Conservation (phyloP, 495 filamentous ascomycete genomes). For the Podospora didyma region DNA sequence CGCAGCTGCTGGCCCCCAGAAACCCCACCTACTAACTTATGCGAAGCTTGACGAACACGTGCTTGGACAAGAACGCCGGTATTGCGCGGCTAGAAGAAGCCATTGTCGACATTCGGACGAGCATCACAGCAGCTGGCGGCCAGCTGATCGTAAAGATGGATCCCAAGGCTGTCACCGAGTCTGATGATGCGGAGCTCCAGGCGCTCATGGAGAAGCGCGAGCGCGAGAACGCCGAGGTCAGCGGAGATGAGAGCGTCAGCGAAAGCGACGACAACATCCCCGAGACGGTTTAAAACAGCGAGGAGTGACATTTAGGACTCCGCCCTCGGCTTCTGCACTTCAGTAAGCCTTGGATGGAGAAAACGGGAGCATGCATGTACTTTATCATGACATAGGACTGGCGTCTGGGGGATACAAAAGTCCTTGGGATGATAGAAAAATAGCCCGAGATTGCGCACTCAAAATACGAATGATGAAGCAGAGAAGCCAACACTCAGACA, state of each 20-base stretch:
- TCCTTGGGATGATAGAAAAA: constrained; percentile 15
- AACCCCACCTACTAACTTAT: neutral
- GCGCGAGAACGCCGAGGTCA: constrained; percentile 94
- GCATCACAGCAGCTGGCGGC: constrained; percentile 71
- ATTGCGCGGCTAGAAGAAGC: constrained; percentile 81
- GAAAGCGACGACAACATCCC: constrained; percentile 79
- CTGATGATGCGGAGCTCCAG: constrained; percentile 92
- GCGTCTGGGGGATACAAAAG: constrained; percentile 17
- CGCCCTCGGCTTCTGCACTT: neutral
- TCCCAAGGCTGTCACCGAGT: constrained; percentile 97
- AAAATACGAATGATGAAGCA: constrained; percentile 13
- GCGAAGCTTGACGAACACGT: constrained; percentile 71
- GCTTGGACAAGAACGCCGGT: constrained; percentile 84
- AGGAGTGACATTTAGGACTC: neutral
- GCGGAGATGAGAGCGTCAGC: constrained; percentile 89
- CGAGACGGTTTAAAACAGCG: constrained; percentile 36
- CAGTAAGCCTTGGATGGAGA: neutral
- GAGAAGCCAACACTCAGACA: neutral
- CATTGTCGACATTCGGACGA: constrained; percentile 75
- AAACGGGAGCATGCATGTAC: neutral
- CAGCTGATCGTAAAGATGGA: constrained; percentile 90
- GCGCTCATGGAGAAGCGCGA: constrained; percentile 99
- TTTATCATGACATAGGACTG: constrained; percentile 8
- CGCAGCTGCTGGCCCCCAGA: neutral
- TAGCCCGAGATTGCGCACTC: neutral